Evolutionary conservation across 768 basidiomycete genomes (phyloP).

Genomic region (Trametes cingulata): DNA sequence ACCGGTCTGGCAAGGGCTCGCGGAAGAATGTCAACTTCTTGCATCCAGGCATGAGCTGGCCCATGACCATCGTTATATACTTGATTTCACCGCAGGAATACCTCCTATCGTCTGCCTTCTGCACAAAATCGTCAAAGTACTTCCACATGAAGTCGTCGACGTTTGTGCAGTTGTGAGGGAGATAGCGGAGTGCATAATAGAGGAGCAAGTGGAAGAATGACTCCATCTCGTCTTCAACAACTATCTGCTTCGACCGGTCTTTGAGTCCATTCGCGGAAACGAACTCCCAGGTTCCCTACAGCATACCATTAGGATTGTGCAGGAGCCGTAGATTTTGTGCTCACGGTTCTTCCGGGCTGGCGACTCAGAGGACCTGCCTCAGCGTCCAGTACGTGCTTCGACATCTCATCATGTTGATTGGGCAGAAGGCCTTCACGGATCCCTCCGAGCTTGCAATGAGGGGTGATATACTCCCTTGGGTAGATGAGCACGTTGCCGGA

Average conservation of each 20-base stretch:
- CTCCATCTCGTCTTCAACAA: slow-evolving; percentile 5
- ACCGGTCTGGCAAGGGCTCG: no score
- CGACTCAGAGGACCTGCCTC: not conserved
- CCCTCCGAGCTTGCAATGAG: not conserved
- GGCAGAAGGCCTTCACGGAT: not conserved
- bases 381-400: not conserved
- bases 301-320: not conserved
- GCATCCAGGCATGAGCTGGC: no score
- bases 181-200: slow-evolving; percentile 3
- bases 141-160: not conserved
- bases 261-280: not conserved
- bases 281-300: slow-evolving; percentile 16
- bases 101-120: not conserved
- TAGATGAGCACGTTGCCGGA: not conserved
- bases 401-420: slow-evolving; percentile 1
- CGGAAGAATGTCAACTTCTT: no score
- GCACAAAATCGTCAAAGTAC: slow-evolving; percentile 5
- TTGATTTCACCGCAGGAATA: no score
- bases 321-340: not conserved
- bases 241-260: not conserved
- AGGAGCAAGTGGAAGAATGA: slow-evolving; percentile 10
- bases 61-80: no score
- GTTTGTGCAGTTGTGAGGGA: not conserved
- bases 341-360: not conserved
- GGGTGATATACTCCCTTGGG: not conserved